Conservation (phyloP, 805 yeast species). For the Isabelozyma pseudorhagii region DNA sequence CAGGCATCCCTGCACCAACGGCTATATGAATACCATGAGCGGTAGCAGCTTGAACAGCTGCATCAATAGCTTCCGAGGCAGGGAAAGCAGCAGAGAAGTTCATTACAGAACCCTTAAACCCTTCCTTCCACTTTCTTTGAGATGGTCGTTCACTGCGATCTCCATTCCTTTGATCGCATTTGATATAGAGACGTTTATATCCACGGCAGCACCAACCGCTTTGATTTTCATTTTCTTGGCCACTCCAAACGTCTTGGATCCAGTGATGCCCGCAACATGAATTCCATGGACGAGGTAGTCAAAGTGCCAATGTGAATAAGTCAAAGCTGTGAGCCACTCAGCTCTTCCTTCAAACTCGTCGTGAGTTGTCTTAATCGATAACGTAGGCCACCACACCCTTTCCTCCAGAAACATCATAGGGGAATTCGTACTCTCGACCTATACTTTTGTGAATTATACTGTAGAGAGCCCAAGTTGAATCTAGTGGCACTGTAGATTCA, state of each 20-base stretch:
- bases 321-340: constrained; percentile 40
- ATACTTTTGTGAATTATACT: constrained; percentile 29
- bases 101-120: constrained; percentile 81
- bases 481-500: too few species aligned
- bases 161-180: constrained; percentile 82
- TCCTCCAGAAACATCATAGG: constrained; percentile 38
- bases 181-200: constrained; percentile 35
- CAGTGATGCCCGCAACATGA: constrained; percentile 96
- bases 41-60: constrained; percentile 88
- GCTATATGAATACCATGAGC: constrained; percentile 87
- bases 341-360: constrained; percentile 62
- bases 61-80: constrained; percentile 78
- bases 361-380: constrained; percentile 75
- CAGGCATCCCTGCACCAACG: constrained; percentile 90
- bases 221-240: constrained; percentile 77
- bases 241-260: constrained; percentile 74
- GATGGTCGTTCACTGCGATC: constrained; percentile 74
- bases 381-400: constrained; percentile 74
- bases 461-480: constrained; percentile 35
- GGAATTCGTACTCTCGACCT: constrained; percentile 20
- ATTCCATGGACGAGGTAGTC: constrained; percentile 96
- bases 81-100: constrained; percentile 97
- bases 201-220: constrained; percentile 71
- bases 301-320: constrained; percentile 31
- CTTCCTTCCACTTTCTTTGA: constrained; percentile 48